Percentiles rank a stretch among this genome's conserved stretches.
Conservation (phyloP, 2,329 filamentous ascomycete genomes). For the Alternaria ventricosa region DNA sequence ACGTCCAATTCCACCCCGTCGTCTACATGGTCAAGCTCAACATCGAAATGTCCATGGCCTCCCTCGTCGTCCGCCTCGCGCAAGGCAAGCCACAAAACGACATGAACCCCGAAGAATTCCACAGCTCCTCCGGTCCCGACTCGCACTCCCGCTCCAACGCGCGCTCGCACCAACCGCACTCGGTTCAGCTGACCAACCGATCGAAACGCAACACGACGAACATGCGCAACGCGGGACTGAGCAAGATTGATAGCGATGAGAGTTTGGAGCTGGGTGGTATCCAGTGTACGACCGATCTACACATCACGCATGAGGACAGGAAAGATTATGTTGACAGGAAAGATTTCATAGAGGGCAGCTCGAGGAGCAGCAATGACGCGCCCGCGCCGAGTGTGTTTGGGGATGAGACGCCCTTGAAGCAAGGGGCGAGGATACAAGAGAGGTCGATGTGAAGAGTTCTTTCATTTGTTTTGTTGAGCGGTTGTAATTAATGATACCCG, state of each 20-base stretch:
- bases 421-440: slow-evolving; percentile 1
- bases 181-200: slow-evolving; percentile 23
- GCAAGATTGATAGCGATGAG: slow-evolving; percentile 33
- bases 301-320: slow-evolving; percentile 3
- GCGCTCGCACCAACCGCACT: slow-evolving; percentile 15
- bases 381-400: slow-evolving; percentile 29
- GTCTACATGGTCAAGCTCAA: slow-evolving; percentile 54
- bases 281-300: slow-evolving; percentile 29
- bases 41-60: slow-evolving; percentile 55
- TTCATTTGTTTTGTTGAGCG: not conserved
- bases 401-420: slow-evolving; percentile 36
- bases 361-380: slow-evolving; percentile 28
- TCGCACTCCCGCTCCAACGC: slow-evolving; percentile 23
- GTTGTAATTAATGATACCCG: slow-evolving; percentile 1
- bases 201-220: not conserved
- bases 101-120: slow-evolving; percentile 25
- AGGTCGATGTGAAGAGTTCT: not conserved
- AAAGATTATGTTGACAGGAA: slow-evolving; percentile 3
- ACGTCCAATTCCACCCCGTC: slow-evolving; percentile 52
- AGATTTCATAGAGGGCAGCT: slow-evolving; percentile 16
- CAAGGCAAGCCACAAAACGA: slow-evolving; percentile 38
- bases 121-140: slow-evolving; percentile 21
- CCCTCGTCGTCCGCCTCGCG: slow-evolving; percentile 49
- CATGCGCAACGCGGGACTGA: slow-evolving; percentile 15
- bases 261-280: slow-evolving; percentile 26